Conservation (phyloP, 1,139 yeast genomes). For the Pichia cactophila region DNA sequence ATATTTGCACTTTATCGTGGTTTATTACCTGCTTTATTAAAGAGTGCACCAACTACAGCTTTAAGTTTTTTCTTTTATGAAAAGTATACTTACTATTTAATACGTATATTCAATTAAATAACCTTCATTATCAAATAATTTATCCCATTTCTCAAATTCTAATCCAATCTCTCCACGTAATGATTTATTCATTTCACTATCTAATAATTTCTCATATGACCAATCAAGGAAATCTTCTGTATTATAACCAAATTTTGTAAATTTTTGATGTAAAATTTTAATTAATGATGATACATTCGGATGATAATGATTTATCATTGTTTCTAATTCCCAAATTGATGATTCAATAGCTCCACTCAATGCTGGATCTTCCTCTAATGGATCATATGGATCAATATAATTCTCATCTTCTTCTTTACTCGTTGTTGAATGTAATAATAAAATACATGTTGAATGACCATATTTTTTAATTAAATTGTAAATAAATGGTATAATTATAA, state of each 20-base stretch:
- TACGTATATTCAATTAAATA: slow-evolving; percentile 18
- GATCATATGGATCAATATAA: slow-evolving; percentile 59
- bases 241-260: slow-evolving; percentile 77
- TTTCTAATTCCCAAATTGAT: slow-evolving; percentile 86
- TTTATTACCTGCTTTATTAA: slow-evolving; percentile 55
- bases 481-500: slow-evolving; percentile 80
- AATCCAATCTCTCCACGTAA: slow-evolving; percentile 68
- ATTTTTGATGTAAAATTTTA: slow-evolving; percentile 80
- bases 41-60: slow-evolving; percentile 80
- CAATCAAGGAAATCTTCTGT: slow-evolving; percentile 94
- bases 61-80: slow-evolving; percentile 72
- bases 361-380: slow-evolving; percentile 62
- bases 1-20: slow-evolving; percentile 68
- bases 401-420: slow-evolving; percentile 25
- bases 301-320: slow-evolving; percentile 77
- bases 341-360: slow-evolving; percentile 74
- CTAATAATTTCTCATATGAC: slow-evolving; percentile 68
- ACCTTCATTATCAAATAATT: slow-evolving; percentile 30
- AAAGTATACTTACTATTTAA: slow-evolving; percentile 20
- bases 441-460: slow-evolving; percentile 76
- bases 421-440: slow-evolving; percentile 59
- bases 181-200: slow-evolving; percentile 65
- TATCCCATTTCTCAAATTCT: slow-evolving; percentile 61
- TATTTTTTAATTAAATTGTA: slow-evolving; percentile 85
- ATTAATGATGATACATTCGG: slow-evolving; percentile 94